phyloP scores from a whole-genome alignment of 1,284 basidiomycete species.

The Entoloma clypeatum region DNA sequence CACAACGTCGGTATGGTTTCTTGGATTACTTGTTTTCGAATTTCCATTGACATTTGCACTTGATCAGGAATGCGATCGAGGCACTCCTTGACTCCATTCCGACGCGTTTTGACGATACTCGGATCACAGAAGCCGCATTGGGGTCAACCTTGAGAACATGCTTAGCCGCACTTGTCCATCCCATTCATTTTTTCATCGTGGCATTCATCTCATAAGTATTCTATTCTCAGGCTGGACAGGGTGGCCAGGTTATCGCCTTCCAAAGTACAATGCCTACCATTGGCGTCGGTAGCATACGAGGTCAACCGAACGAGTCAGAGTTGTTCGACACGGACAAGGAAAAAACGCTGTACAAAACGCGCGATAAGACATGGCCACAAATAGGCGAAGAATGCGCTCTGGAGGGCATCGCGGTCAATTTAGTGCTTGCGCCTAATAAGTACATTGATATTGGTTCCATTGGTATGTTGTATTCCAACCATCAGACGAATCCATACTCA shows the following conservation, averaged over 20 bases:
- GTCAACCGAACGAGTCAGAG: slow-evolving; percentile 60
- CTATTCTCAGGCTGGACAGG: slow-evolving; percentile 58
- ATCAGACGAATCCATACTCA: slow-evolving; percentile 3
- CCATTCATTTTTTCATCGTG: slow-evolving; percentile 5
- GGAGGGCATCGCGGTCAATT: slow-evolving; percentile 86
- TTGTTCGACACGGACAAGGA: slow-evolving; percentile 92
- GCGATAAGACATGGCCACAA: slow-evolving; percentile 75
- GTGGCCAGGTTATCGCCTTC: slow-evolving; percentile 87
- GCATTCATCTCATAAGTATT: slow-evolving; percentile 6
- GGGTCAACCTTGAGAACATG: slow-evolving; percentile 78
- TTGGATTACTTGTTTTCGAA: slow-evolving; percentile 2
- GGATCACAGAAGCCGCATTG: slow-evolving; percentile 59
- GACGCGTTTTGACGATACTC: slow-evolving; percentile 53
- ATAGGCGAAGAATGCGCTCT: slow-evolving; percentile 87
- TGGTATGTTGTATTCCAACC: slow-evolving; percentile 40
- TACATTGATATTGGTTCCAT: slow-evolving; percentile 90
- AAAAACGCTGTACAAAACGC: slow-evolving; percentile 72
- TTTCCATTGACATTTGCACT: slow-evolving; percentile 11
- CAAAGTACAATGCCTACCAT: slow-evolving; percentile 74
- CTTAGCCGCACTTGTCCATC: slow-evolving; percentile 68
- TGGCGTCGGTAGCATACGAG: slow-evolving; percentile 69
- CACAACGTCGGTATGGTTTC: slow-evolving; percentile 56
- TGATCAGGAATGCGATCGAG: slow-evolving; percentile 53
- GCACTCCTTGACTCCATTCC: slow-evolving; percentile 67
- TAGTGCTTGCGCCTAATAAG: slow-evolving; percentile 83